These are phyloP conservation scores for Chrysoporthe puriensis DNA, from an alignment of 2,329 filamentous ascomycete genomes.

Conservation along the genomic window DNA sequence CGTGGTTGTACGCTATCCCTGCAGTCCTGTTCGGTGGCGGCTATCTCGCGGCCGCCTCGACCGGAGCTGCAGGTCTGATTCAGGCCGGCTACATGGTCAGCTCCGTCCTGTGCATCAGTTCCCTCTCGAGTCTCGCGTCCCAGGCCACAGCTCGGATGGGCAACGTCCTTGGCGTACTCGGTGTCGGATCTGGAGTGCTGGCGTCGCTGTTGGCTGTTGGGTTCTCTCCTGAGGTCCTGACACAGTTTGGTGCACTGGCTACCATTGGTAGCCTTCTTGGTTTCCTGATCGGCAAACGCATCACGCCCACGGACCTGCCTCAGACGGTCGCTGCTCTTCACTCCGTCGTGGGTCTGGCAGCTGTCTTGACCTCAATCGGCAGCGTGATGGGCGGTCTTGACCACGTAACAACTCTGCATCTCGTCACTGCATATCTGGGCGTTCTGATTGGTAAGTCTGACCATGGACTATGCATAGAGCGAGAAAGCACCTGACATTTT, in stretches of 20 bases:
- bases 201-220: slow-evolving; percentile 82
- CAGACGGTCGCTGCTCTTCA: slow-evolving; percentile 89
- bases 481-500: not conserved
- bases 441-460: slow-evolving; percentile 69
- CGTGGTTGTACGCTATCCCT: slow-evolving; percentile 82
- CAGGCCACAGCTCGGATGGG: slow-evolving; percentile 83
- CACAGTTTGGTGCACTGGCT: slow-evolving; percentile 79
- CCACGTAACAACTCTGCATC: slow-evolving; percentile 75
- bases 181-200: slow-evolving; percentile 80
- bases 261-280: slow-evolving; percentile 69
- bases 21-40: slow-evolving; percentile 79
- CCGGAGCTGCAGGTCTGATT: slow-evolving; percentile 81
- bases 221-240: slow-evolving; percentile 76
- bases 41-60: slow-evolving; percentile 77
- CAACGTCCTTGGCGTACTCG: slow-evolving; percentile 84
- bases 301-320: slow-evolving; percentile 84
- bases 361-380: slow-evolving; percentile 85
- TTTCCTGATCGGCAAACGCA: slow-evolving; percentile 80
- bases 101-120: slow-evolving; percentile 82
- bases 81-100: slow-evolving; percentile 88
- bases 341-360: slow-evolving; percentile 86
- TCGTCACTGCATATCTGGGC: slow-evolving; percentile 84
- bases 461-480: too few species aligned
- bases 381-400: slow-evolving; percentile 77
- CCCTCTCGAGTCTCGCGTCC: slow-evolving; percentile 78